Conservation (phyloP, 2,329 filamentous ascomycete species). For the Diaporthe velutina region DNA sequence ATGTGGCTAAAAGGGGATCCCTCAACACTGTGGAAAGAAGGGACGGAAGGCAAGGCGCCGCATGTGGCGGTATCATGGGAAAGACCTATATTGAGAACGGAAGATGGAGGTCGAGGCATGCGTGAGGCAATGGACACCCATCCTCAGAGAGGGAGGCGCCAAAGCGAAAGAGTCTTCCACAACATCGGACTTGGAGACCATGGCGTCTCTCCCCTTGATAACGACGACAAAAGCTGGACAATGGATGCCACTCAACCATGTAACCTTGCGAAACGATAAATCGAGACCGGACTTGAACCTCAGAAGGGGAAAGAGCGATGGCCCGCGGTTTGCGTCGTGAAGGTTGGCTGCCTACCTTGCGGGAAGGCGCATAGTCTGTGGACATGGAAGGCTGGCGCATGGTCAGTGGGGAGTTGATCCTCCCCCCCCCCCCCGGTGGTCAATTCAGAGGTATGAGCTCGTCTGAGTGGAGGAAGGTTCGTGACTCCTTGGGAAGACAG, state of each 20-base stretch:
- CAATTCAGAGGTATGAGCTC: background rate
- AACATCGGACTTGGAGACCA: background rate
- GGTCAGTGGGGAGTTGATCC: background rate
- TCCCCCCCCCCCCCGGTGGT: background rate
- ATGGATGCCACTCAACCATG: background rate
- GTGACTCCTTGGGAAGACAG: background rate
- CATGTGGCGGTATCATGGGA: no score
- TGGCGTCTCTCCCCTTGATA: background rate
- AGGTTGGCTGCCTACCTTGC: background rate
- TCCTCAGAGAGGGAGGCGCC: background rate
- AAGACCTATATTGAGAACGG: background rate
- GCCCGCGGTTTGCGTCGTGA: background rate
- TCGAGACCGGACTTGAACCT: background rate
- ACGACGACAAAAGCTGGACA: background rate
- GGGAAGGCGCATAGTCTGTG: background rate
- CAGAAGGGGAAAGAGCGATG: background rate
- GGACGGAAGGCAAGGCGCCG: background rate
- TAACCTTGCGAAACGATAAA: background rate
- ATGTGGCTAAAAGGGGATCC: background rate
- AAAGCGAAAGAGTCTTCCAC: background rate
- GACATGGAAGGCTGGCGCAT: background rate
- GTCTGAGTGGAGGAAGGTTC: background rate
- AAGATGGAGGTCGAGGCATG: background rate
- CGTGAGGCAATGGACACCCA: background rate
- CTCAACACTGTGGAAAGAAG: slow-evolving; percentile 23